A percentile compares a stretch with the other conserved stretches of the same genome.
phyloP scores from a whole-genome alignment of 2,329 filamentous ascomycete genomes.

The Hymenoscyphus occultus region DNA sequence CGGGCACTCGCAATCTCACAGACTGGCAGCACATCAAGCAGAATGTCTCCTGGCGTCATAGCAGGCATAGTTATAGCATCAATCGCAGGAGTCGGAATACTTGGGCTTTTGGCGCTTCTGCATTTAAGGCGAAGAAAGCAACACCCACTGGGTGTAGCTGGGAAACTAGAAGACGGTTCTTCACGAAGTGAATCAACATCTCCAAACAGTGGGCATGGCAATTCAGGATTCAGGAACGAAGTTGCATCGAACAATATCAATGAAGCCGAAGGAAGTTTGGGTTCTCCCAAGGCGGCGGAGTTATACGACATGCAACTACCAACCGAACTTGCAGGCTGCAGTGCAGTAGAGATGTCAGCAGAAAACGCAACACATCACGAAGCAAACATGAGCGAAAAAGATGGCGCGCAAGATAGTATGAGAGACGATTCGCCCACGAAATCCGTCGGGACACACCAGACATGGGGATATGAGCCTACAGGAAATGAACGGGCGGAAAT shows the following conservation, averaged over 20 bases:
- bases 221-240: neutral
- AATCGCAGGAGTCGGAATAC: conserved; percentile 8
- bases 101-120: conserved; percentile 10
- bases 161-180: neutral
- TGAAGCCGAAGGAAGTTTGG: neutral
- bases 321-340: conserved; percentile 7
- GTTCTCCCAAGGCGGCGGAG: conserved; percentile 11
- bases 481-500: neutral
- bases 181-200: neutral
- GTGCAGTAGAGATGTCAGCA: conserved; percentile 6
- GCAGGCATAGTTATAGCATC: conserved; percentile 15
- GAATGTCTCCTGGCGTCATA: conserved; percentile 10
- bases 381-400: neutral
- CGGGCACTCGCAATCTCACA: conserved; percentile 12
- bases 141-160: neutral
- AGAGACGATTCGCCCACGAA: neutral
- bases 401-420: neutral
- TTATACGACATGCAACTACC: conserved; percentile 5
- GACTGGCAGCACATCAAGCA: neutral
- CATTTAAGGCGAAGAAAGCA: conserved; percentile 15
- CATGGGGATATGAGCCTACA: neutral
- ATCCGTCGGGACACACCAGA: neutral
- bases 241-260: conserved; percentile 1
- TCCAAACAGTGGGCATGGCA: neutral
- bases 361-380: neutral